Evolutionary conservation across 1,139 yeast species (phyloP).

Genomic region (Geotrichum fermentans): DNA sequence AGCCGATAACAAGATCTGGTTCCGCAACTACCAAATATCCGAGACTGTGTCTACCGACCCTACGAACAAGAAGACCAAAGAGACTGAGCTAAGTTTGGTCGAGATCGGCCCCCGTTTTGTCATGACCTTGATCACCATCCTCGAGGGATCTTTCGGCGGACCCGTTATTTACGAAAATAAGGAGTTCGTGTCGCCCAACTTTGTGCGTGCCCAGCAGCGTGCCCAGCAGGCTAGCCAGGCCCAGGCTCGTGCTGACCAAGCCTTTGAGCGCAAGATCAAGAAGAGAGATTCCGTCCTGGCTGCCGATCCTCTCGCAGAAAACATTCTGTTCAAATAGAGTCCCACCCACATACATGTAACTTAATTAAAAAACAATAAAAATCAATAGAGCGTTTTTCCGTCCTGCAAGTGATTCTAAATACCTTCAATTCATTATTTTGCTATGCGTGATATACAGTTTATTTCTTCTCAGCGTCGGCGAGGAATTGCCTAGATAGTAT

Average conservation of each 20-base stretch:
- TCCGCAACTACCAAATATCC: constrained; percentile 87
- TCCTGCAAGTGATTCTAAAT: constrained; percentile 1
- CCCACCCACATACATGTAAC: neutral
- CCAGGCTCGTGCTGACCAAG: constrained; percentile 70
- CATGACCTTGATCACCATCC: constrained; percentile 80
- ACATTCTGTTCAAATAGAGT: constrained; percentile 51
- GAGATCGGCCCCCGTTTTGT: constrained; percentile 98
- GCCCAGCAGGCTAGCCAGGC: constrained; percentile 81
- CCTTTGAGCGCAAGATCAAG: constrained; percentile 67
- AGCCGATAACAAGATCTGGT: constrained; percentile 93
- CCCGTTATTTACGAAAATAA: constrained; percentile 96
- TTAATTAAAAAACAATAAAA: no score
- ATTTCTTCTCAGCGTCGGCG: constrained; percentile 22
- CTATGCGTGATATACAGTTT: constrained; percentile 4
- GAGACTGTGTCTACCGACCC: constrained; percentile 57
- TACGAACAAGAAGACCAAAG: constrained; percentile 35
- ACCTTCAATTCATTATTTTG: constrained; percentile 6
- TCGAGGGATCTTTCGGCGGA: constrained; percentile 97
- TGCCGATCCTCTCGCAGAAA: constrained; percentile 81
- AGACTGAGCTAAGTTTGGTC: constrained; percentile 62
- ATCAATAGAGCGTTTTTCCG: neutral
- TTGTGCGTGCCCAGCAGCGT: constrained; percentile 83
- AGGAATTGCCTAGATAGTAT: constrained; percentile 17
- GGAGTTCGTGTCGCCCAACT: constrained; percentile 93
- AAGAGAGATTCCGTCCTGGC: constrained; percentile 70